Percentiles rank a stretch among this genome's conserved stretches.
Conservation (phyloP, 768 basidiomycete species). For the Mycena filopes region DNA sequence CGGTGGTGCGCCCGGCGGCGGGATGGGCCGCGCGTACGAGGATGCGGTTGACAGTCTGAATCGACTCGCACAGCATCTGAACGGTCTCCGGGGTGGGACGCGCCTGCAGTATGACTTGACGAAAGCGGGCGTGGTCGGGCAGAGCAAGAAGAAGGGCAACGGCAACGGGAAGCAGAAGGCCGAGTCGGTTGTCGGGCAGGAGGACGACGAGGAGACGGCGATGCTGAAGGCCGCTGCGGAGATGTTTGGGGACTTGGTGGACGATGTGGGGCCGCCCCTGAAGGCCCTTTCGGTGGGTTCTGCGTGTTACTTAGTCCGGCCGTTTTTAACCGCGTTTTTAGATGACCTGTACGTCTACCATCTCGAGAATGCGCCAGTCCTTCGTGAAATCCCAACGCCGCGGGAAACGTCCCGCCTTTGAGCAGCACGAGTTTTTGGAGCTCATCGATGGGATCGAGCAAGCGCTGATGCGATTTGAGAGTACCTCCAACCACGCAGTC, state of each 20-base stretch:
- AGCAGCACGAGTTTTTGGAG: slow-evolving; percentile 70
- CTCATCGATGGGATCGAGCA: slow-evolving; percentile 74
- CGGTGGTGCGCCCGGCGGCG: slow-evolving; percentile 38
- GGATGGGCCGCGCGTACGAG: slow-evolving; percentile 68
- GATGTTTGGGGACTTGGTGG: slow-evolving; percentile 83
- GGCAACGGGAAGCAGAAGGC: slow-evolving; percentile 35
- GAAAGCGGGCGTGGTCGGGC: slow-evolving; percentile 57
- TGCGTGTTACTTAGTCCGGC: neutral
- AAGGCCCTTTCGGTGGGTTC: slow-evolving; percentile 74
- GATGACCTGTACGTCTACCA: slow-evolving; percentile 68
- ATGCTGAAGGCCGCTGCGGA: slow-evolving; percentile 71
- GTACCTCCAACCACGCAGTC: slow-evolving; percentile 86
- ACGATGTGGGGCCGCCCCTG: slow-evolving; percentile 82
- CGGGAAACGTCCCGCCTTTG: slow-evolving; percentile 43
- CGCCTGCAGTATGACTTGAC: slow-evolving; percentile 86
- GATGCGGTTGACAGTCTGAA: slow-evolving; percentile 90
- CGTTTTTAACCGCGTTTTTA: slow-evolving; percentile 39
- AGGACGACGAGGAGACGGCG: slow-evolving; percentile 49
- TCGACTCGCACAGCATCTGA: slow-evolving; percentile 92
- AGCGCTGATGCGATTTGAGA: slow-evolving; percentile 79
- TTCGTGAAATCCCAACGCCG: slow-evolving; percentile 62
- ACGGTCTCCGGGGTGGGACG: slow-evolving; percentile 87
- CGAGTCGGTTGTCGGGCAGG: slow-evolving; percentile 35
- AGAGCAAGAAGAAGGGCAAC: slow-evolving; percentile 34
- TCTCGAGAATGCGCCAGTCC: slow-evolving; percentile 72